Evolutionary conservation across 495 filamentous ascomycete genomes (phyloP).

Genomic region (Neurospora hispaniola): DNA sequence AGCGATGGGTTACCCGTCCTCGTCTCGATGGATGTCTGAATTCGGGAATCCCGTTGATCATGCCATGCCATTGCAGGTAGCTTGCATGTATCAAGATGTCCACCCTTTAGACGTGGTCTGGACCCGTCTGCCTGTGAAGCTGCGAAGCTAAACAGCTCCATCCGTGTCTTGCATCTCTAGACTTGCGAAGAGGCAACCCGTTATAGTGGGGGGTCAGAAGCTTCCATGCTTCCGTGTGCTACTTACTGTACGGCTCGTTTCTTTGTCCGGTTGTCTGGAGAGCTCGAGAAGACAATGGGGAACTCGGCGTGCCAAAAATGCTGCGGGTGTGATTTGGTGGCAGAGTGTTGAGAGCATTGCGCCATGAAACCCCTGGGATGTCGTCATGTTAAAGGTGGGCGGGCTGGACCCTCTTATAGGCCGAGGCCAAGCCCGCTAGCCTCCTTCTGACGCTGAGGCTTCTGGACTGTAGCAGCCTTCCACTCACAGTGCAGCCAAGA

Average conservation of each 20-base stretch:
- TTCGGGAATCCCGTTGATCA: not conserved
- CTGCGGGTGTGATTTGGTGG: not conserved
- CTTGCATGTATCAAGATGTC: not conserved
- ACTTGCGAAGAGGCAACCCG: not conserved
- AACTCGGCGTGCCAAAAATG: not conserved
- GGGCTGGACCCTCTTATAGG: not conserved
- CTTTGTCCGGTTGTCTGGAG: not conserved
- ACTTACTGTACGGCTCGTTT: not conserved
- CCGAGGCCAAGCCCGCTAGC: not conserved
- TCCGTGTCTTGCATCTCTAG: not conserved
- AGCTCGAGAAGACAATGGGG: not conserved
- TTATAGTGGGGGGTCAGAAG: not conserved
- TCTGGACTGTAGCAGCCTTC: not conserved
- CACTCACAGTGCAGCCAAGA: not conserved
- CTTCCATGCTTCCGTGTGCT: not conserved
- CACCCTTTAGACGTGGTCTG: not conserved
- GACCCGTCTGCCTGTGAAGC: not conserved
- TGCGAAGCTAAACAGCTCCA: not conserved
- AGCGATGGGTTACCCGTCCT: not conserved
- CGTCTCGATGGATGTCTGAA: not conserved
- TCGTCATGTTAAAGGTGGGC: conserved; percentile 6
- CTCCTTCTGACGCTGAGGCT: not conserved
- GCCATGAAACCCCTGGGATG: conserved; percentile 4
- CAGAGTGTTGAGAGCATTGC: not conserved
- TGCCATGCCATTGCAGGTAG: not conserved